Evolutionary conservation across 2,329 filamentous ascomycete species (phyloP).

Genomic region (Calonectria pteridis): DNA sequence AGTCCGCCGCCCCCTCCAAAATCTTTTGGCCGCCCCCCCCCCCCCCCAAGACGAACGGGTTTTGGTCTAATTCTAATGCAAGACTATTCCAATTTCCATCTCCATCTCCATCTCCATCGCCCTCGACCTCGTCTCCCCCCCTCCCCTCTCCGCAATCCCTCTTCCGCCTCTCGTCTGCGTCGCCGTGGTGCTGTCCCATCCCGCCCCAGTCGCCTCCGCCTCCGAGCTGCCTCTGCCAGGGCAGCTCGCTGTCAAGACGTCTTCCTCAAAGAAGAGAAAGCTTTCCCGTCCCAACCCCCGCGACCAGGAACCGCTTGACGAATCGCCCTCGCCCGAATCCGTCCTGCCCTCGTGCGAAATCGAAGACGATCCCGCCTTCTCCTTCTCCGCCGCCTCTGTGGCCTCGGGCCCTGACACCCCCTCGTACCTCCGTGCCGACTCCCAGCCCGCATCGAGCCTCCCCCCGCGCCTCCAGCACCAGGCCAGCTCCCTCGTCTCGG

Average conservation of each 20-base stretch:
- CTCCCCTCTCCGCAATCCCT: conserved; percentile 20
- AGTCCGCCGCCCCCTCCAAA: conserved; percentile 14
- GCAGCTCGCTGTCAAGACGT: conserved; percentile 80
- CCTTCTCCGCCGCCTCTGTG: conserved; percentile 61
- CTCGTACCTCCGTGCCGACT: conserved; percentile 57
- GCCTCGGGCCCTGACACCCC: conserved; percentile 54
- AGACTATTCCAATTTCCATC: conserved; percentile 33
- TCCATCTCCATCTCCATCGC: conserved; percentile 28
- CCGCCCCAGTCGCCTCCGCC: conserved; percentile 33
- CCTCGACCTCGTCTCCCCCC: conserved; percentile 18
- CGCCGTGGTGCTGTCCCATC: conserved; percentile 20
- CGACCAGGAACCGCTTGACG: conserved; percentile 54
- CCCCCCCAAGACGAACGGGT: conserved; percentile 6
- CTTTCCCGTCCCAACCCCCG: conserved; percentile 63
- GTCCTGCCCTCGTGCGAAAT: conserved; percentile 67
- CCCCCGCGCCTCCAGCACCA: conserved; percentile 65
- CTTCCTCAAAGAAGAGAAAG: conserved; percentile 81
- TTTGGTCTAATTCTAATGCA: conserved; percentile 28
- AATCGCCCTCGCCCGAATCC: conserved; percentile 58
- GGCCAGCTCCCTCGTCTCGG: conserved; percentile 55
- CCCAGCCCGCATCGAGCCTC: conserved; percentile 62
- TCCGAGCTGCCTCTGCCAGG: conserved; percentile 72
- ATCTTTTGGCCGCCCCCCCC: not conserved
- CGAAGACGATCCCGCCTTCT: conserved; percentile 62
- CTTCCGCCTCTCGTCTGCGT: conserved; percentile 8